Evolutionary conservation across 2,329 filamentous ascomycete genomes (phyloP).

Genomic region (Hyphodiscus sp.): DNA sequence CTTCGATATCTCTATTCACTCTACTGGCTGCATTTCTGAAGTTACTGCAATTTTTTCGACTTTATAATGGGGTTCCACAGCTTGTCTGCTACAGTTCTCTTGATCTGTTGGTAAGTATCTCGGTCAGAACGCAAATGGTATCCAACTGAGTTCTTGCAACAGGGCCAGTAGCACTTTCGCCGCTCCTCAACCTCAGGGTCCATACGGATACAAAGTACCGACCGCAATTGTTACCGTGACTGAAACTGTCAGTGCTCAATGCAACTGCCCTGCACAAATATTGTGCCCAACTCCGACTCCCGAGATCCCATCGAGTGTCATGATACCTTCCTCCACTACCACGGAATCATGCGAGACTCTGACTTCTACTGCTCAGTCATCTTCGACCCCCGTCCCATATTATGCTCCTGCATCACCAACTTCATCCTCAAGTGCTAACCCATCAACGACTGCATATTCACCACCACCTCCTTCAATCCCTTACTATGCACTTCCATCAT

Average conservation of each 20-base stretch:
- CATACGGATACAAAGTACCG: background rate
- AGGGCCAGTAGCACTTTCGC: background rate
- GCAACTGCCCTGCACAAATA: background rate
- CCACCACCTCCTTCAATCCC: no score
- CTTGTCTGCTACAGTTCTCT: background rate
- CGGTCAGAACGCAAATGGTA: background rate
- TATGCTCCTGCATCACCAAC: background rate
- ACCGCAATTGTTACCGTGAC: background rate
- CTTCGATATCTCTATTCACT: background rate
- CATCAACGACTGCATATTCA: no score
- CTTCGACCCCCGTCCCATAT: background rate
- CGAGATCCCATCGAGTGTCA: background rate
- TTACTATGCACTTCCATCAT: no score
- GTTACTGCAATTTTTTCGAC: background rate
- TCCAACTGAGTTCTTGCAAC: background rate
- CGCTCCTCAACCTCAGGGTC: background rate
- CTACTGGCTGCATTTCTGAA: background rate
- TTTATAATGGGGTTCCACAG: background rate
- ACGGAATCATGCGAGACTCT: background rate
- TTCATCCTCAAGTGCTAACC: background rate
- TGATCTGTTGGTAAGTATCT: background rate
- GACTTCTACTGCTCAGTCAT: background rate
- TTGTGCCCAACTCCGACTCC: background rate
- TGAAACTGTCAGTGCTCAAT: background rate
- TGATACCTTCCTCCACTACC: background rate